These are phyloP conservation scores for Aspergillus ostianus DNA, from an alignment of 495 filamentous ascomycete genomes.

Conservation along the genomic window DNA sequence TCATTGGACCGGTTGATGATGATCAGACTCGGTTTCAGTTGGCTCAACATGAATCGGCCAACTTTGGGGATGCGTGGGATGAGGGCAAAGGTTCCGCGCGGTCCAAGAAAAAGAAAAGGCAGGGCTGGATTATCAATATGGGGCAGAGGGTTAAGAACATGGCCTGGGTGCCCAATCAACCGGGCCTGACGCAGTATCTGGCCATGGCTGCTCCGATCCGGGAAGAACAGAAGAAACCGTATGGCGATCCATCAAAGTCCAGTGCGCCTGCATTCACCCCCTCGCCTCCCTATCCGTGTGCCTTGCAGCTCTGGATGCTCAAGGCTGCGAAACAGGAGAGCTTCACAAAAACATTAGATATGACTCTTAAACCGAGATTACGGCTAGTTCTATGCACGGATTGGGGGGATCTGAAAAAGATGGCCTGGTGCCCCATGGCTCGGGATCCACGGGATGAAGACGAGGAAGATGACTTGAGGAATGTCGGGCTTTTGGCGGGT, in stretches of 20 bases:
- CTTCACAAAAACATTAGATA: slow-evolving; percentile 37
- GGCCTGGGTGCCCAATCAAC: slow-evolving; percentile 58
- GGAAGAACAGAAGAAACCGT: slow-evolving; percentile 31
- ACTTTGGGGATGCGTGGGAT: slow-evolving; percentile 47
- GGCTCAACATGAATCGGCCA: slow-evolving; percentile 35
- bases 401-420: slow-evolving; percentile 59
- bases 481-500: slow-evolving; percentile 59
- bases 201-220: slow-evolving; percentile 46
- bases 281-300: slow-evolving; percentile 43
- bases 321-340: slow-evolving; percentile 29
- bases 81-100: slow-evolving; percentile 12
- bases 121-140: slow-evolving; percentile 60
- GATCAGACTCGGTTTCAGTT: slow-evolving; percentile 44
- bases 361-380: slow-evolving; percentile 37
- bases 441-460: slow-evolving; percentile 36
- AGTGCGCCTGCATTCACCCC: slow-evolving; percentile 47
- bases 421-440: slow-evolving; percentile 62
- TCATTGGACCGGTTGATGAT: slow-evolving; percentile 49
- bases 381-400: slow-evolving; percentile 57
- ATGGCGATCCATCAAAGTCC: slow-evolving; percentile 24
- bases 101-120: slow-evolving; percentile 27
- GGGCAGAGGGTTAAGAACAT: slow-evolving; percentile 50
- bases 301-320: slow-evolving; percentile 62
- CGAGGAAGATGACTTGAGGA: slow-evolving; percentile 27
- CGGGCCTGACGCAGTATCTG: slow-evolving; percentile 53